These are phyloP conservation scores for Leucosporidium scottii DNA, from an alignment of 768 basidiomycete genomes.

Conservation along the genomic window DNA sequence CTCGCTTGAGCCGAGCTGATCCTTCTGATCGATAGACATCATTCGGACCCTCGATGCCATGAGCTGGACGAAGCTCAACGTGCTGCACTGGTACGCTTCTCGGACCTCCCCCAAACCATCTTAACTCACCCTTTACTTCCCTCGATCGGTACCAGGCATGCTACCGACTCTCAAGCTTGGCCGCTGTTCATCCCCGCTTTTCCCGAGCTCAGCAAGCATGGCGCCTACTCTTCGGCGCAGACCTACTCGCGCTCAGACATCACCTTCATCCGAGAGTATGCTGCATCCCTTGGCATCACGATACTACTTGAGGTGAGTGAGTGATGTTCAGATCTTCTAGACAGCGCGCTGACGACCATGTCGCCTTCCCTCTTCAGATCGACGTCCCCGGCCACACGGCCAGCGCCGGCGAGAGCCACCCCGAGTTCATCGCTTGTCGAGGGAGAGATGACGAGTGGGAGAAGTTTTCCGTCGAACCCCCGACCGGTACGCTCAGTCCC, in stretches of 20 bases:
- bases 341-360: constrained; percentile 1
- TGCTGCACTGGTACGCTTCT: constrained; percentile 53
- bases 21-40: constrained; percentile 55
- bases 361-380: constrained; percentile 46
- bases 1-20: too few relatives aligned
- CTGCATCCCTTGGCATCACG: constrained; percentile 69
- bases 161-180: constrained; percentile 69
- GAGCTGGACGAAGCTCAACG: constrained; percentile 71
- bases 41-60: constrained; percentile 66
- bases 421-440: constrained; percentile 65
- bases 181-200: constrained; percentile 60
- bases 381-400: constrained; percentile 80
- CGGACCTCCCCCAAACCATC: neutral
- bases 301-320: constrained; percentile 49
- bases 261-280: constrained; percentile 57
- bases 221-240: constrained; percentile 54
- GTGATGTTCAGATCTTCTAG: too few relatives aligned
- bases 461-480: constrained; percentile 51
- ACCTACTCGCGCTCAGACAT: constrained; percentile 57
- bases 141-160: constrained; percentile 53
- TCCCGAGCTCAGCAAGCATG: constrained; percentile 54
- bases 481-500: constrained; percentile 47
- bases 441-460: constrained; percentile 43
- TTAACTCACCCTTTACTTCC: neutral
- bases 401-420: constrained; percentile 57